A percentile compares a stretch with the other conserved stretches of the same genome.
phyloP scores from a whole-genome alignment of 1,284 basidiomycete genomes.

The Heterobasidion occidentale region DNA sequence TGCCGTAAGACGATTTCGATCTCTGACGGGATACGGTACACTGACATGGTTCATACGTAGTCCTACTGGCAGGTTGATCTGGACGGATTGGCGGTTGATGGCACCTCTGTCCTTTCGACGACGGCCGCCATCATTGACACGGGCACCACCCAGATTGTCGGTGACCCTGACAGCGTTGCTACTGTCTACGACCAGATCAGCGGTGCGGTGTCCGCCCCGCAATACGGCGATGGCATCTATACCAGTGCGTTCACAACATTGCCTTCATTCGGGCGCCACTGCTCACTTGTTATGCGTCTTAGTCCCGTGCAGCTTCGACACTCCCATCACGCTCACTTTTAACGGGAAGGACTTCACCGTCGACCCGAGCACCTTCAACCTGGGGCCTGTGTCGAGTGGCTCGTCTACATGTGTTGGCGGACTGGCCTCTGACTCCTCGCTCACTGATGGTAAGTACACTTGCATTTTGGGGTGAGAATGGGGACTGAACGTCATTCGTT shows the following conservation, averaged over 20 bases:
- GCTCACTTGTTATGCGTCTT: background rate
- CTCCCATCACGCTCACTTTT: slow-evolving; percentile 16
- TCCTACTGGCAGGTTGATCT: slow-evolving; percentile 19
- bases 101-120: slow-evolving; percentile 3
- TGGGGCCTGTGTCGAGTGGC: slow-evolving; percentile 11
- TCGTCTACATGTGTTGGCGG: slow-evolving; percentile 12
- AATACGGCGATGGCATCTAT: slow-evolving; percentile 4
- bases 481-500: background rate
- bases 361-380: slow-evolving; percentile 16
- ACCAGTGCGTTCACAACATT: slow-evolving; percentile 1
- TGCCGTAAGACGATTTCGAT: slow-evolving; percentile 6
- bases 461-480: background rate
- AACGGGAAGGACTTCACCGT: slow-evolving; percentile 14
- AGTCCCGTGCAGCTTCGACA: slow-evolving; percentile 17
- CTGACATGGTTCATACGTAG: background rate
- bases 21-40: slow-evolving; percentile 1
- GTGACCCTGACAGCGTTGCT: slow-evolving; percentile 1
- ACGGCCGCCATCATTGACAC: slow-evolving; percentile 7
- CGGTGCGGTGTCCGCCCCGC: background rate
- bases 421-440: slow-evolving; percentile 7
- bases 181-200: background rate
- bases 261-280: background rate
- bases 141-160: slow-evolving; percentile 4
- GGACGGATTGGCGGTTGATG: slow-evolving; percentile 11
- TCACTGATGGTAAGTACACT: slow-evolving; percentile 1